A percentile compares a stretch with the other conserved stretches of the same genome.
phyloP scores from a whole-genome alignment of 2,329 filamentous ascomycete species.

The Nigrospora oryzae region DNA sequence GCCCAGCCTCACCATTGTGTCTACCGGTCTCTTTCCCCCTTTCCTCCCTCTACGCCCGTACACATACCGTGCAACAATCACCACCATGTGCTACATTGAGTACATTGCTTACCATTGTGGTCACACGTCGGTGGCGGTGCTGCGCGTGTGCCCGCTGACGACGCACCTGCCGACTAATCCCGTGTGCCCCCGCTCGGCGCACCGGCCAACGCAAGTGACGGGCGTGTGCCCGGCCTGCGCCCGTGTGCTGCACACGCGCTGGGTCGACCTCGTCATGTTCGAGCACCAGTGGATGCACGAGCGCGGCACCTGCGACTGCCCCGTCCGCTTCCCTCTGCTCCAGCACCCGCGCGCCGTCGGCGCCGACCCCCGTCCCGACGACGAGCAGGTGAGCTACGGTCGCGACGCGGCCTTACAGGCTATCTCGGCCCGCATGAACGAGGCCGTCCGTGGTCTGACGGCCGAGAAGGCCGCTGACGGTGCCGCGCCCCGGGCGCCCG shows the following conservation, averaged over 20 bases:
- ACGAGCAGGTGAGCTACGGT: background rate
- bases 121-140: slow-evolving; percentile 30
- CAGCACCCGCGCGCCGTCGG: slow-evolving; percentile 22
- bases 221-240: slow-evolving; percentile 29
- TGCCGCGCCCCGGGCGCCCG: background rate
- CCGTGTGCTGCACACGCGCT: slow-evolving; percentile 28
- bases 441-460: background rate
- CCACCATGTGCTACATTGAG: slow-evolving; percentile 37
- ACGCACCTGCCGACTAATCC: slow-evolving; percentile 26
- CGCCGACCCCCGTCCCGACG: background rate
- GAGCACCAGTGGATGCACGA: slow-evolving; percentile 36
- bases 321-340: slow-evolving; percentile 25
- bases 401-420: background rate
- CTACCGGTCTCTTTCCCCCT: too few relatives aligned
- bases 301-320: slow-evolving; percentile 31
- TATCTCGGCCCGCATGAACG: background rate
- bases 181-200: slow-evolving; percentile 20
- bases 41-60: background rate
- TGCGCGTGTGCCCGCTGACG: slow-evolving; percentile 34
- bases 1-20: too few relatives aligned
- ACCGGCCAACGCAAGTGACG: slow-evolving; percentile 19
- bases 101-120: slow-evolving; percentile 38
- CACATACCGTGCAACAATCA: background rate
- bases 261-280: slow-evolving; percentile 28
- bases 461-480: background rate